A percentile compares a stretch with the other conserved stretches of the same genome.
phyloP scores from a whole-genome alignment of 2,329 filamentous ascomycete genomes.

The Calonectria multiphialidica region DNA sequence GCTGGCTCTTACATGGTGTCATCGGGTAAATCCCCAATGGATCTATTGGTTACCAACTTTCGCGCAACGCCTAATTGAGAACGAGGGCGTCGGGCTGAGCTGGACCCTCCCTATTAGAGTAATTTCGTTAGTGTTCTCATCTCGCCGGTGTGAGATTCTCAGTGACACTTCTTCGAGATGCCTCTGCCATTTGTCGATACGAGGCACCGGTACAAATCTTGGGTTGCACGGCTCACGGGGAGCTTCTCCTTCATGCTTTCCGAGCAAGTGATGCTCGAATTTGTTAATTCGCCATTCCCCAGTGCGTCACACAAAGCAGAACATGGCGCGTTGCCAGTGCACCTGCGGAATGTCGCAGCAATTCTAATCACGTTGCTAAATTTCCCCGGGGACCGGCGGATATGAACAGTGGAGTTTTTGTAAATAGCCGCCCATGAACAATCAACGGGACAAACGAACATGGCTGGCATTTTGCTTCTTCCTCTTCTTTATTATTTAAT shows the following conservation, averaged over 20 bases:
- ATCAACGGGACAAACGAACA: neutral
- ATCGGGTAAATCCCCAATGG: conserved; percentile 3
- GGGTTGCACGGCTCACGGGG: neutral
- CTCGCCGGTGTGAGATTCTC: neutral
- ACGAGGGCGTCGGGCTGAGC: neutral
- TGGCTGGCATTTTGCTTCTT: too few species aligned
- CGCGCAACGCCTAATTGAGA: neutral
- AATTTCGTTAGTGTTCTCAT: conserved; percentile 8
- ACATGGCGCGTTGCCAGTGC: neutral
- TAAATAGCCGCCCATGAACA: neutral
- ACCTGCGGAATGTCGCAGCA: neutral
- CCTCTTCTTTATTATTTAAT: neutral
- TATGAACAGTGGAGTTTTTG: neutral
- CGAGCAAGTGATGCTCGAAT: too few species aligned
- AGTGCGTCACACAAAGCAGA: neutral
- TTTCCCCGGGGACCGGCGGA: neutral
- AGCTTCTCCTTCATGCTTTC: neutral
- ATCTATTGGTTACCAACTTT: neutral
- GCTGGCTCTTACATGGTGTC: neutral
- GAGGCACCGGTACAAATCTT: neutral
- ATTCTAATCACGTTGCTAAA: neutral
- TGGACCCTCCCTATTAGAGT: neutral
- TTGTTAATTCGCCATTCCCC: neutral
- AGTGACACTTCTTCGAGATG: neutral
- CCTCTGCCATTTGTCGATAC: neutral